Evolutionary conservation across 192 early-diverging fungal species (phyloP), one percentile per base, ranked within the genome.

Genomic region (Coemansia sp.): DNA sequence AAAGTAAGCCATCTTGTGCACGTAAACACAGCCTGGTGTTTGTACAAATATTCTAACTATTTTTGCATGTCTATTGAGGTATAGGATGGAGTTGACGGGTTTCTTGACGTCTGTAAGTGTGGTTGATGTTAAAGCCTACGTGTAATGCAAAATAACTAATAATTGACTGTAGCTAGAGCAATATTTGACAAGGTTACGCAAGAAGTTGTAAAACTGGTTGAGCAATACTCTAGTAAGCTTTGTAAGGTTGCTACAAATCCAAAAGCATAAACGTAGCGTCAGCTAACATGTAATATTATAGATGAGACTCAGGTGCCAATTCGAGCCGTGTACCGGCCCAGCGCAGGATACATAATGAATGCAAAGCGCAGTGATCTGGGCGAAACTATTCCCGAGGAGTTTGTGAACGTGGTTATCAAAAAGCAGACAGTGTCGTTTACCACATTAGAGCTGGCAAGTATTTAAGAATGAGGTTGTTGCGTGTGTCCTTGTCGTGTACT

Each of bases 31-130:
- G 8, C 7, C 22, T 35, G 10, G 14, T 19, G 2, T 24, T 10
- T 27, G 25, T 2, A 15, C 21, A 56, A 35, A 37, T 3, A 2
- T 51, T 11, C 8, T 4, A 47, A n/a, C n/a, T 14, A 73, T 19
- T 15, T 59, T 35, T 35, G 11, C 25, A 24, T 53, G 22, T 11
- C 22, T 24, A 24, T 3, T n/a, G 4, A 10, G 15, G 9, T 32
- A 12, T 73, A 87, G 85, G 84, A 89, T 21, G 90, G 92, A 3
- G 84, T 89, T 12, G 93, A 91, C 67, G 90, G 92, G 1, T 83
- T 95, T 35, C 84, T 97, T 19, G 94, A 97, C 69, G 90, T 95
- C 27, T 88, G 87, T 75, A 85, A 72, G 81, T 69, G 53, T 27
- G 1, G 72, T 21, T 32, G 5, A 4, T 19, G 19, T 53, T 21